Base-by-base conservation (phyloP, 148 eudicot genomes). In the Amaranthus palmeri region DNA sequence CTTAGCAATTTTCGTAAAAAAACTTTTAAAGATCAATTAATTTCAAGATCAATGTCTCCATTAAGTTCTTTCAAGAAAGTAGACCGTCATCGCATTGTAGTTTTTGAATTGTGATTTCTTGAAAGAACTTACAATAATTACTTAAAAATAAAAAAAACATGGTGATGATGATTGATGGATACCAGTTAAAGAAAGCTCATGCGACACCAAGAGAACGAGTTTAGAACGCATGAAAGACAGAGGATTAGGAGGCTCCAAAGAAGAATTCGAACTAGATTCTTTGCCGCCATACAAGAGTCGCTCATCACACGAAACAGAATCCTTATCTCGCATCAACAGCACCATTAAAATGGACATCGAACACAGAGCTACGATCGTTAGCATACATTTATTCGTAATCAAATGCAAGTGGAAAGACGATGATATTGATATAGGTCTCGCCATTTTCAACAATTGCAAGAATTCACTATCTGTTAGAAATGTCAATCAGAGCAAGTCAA, bases 161-260 rank as follows among this genome's bases (percentile, higher is more conserved):
- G 36, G 36, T 25, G 36, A 25, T 25, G 36, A 25, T 25, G 36
- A 25, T 25, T 25, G 36, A 25, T 25, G 36, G 36, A 47, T 83
- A 93, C 98, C 97, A 63, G 98, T 91, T 67, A 93, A 96, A 6
- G 98, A 89, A 73, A 93, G 96, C 72, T 93, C 97, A 68, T 93
- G 98, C 40, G 98, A 93, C 7, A 93, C 98, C 49, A 91, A 74
- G 41, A 93, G 85, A 44, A 93, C 97, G 59, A 85, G 91, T 87
- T 91, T 93, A 25, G 96, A 89, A 83, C 89, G 91, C 97, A 93
- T 93, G 79, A 93, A 93, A 80, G 78, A 59, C 18, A 93, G 91
- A 5, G 98, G 98, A 42, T 76, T 79, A 13, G 69, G 56, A 53
- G 76, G 72, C 54, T 69, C 25, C 7, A 78, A 74, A 2, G 72